phyloP scores from a whole-genome alignment of 371 early-diverging fungal genomes.

The Mortierella sp. region DNA sequence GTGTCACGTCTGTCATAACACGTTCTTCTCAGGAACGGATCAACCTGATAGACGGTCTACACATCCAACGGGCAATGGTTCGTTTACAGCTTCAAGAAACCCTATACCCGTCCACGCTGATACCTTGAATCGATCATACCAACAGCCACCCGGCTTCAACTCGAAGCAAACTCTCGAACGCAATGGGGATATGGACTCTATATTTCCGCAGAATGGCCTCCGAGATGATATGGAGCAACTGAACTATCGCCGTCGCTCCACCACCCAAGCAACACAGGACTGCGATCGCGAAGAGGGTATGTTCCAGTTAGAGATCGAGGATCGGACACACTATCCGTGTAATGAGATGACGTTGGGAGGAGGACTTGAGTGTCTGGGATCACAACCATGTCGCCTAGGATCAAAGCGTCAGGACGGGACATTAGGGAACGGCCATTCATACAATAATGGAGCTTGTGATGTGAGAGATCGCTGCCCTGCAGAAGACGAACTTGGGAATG shows the following conservation, averaged over 20 bases:
- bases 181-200: neutral
- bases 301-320: slow-evolving; percentile 52
- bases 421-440: slow-evolving; percentile 3
- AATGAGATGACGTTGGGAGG: slow-evolving; percentile 5
- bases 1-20: slow-evolving; percentile 36
- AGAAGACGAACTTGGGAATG: slow-evolving; percentile 19
- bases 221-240: neutral
- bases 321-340: slow-evolving; percentile 14
- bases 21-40: slow-evolving; percentile 6
- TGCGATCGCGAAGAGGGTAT: slow-evolving; percentile 48
- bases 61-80: neutral
- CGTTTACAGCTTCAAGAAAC: slow-evolving; percentile 4
- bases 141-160: slow-evolving; percentile 13
- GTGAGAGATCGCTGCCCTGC: neutral
- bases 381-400: slow-evolving; percentile 2
- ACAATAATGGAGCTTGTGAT: neutral
- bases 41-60: neutral
- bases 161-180: slow-evolving; percentile 11
- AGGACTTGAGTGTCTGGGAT: slow-evolving; percentile 12
- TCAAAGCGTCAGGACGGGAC: slow-evolving; percentile 7
- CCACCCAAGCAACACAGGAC: slow-evolving; percentile 9
- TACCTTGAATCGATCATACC: slow-evolving; percentile 3
- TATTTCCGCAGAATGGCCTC: slow-evolving; percentile 8
- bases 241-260: neutral
- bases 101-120: slow-evolving; percentile 1